These are phyloP conservation scores for Penicillium janthinellum DNA, from an alignment of 2,329 filamentous ascomycete species.

Conservation along the genomic window DNA sequence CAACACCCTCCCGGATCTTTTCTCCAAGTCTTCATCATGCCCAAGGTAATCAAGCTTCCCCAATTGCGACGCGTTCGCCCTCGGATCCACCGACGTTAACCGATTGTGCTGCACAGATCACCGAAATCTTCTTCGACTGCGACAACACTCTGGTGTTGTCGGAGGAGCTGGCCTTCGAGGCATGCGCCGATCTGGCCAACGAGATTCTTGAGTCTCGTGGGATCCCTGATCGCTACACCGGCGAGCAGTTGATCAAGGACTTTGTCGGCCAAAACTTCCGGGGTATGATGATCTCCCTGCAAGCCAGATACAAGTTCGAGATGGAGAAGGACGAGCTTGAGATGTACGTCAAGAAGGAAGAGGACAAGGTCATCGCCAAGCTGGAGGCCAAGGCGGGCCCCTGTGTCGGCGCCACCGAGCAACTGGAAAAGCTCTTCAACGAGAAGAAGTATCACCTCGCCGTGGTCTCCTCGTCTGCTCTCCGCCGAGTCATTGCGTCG, in stretches of 20 bases:
- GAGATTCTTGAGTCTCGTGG: constrained; percentile 71
- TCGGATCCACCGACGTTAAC: constrained; percentile 19
- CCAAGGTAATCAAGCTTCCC: constrained; percentile 33
- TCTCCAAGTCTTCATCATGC: constrained; percentile 28
- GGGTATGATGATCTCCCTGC: constrained; percentile 79
- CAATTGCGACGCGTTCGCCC: neutral
- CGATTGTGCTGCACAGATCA: constrained; percentile 57
- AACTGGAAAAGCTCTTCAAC: constrained; percentile 66
- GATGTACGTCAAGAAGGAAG: constrained; percentile 72
- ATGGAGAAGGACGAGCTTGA: constrained; percentile 71
- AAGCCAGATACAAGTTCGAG: constrained; percentile 73
- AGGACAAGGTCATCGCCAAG: constrained; percentile 81
- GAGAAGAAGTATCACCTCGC: constrained; percentile 70
- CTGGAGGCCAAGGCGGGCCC: constrained; percentile 68
- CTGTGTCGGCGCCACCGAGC: constrained; percentile 68
- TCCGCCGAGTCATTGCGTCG: constrained; percentile 74
- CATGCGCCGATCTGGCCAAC: constrained; percentile 86
- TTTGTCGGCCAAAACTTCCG: constrained; percentile 96
- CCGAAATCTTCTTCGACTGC: constrained; percentile 70
- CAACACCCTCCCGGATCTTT: constrained; percentile 1
- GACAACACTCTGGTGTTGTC: constrained; percentile 93
- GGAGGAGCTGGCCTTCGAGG: constrained; percentile 87
- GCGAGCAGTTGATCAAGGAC: constrained; percentile 75
- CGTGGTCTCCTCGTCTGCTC: constrained; percentile 79
- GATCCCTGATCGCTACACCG: constrained; percentile 71